Percentiles rank a stretch among this genome's conserved stretches.
Evolutionary conservation across 768 basidiomycete genomes (phyloP).

Genomic region (Lepiota venenata): DNA sequence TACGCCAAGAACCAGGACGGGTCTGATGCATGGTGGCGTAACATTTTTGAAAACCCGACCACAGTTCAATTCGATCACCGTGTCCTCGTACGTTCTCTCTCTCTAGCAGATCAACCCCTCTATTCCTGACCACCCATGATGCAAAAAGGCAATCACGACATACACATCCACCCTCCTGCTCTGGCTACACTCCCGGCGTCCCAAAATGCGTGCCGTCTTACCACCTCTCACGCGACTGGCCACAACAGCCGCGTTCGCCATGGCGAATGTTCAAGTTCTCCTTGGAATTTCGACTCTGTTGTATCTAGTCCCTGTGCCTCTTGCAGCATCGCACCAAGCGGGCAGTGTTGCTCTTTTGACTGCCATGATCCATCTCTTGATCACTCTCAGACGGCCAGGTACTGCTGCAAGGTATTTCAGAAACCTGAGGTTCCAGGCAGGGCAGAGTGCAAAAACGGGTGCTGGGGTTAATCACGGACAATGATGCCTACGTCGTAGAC

Average conservation of each 20-base stretch:
- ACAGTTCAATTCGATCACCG: constrained; percentile 98
- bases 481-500: not conserved
- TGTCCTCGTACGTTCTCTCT: constrained; percentile 60
- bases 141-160: constrained; percentile 74
- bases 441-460: constrained; percentile 1
- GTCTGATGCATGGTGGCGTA: constrained; percentile 91
- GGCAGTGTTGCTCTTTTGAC: constrained; percentile 89
- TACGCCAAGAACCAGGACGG: constrained; percentile 71
- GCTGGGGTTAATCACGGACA: not conserved
- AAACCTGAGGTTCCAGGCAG: constrained; percentile 6
- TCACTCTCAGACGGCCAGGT: constrained; percentile 69
- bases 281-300: constrained; percentile 71
- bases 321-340: constrained; percentile 94
- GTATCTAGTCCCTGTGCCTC: constrained; percentile 88
- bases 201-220: constrained; percentile 55
- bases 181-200: constrained; percentile 53
- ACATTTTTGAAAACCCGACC: constrained; percentile 95
- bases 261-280: constrained; percentile 81
- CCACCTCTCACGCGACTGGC: constrained; percentile 60
- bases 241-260: constrained; percentile 60
- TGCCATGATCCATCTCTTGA: constrained; percentile 72
- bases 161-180: constrained; percentile 67
- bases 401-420: constrained; percentile 63
- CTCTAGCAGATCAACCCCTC: constrained; percentile 1
- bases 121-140: not conserved